Base-by-base conservation (phyloP, 1,139 yeast species). In the Taiozyma sp. region DNA sequence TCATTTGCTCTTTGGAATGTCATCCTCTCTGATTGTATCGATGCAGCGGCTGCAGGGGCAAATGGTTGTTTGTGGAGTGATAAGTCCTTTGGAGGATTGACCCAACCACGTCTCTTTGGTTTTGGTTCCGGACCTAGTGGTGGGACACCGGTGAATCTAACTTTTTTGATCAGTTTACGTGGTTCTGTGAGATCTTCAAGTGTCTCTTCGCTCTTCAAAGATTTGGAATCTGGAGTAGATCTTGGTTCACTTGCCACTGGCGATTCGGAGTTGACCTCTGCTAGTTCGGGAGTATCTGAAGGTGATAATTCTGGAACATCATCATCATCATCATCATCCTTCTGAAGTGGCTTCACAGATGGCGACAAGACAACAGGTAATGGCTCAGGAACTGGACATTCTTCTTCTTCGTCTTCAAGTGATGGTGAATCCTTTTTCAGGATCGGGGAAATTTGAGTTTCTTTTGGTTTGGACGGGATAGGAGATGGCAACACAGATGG, bases 81-180 rank as follows among this genome's bases (percentile, higher is more conserved):
- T 7, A 51, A 45, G n/a, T 54, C 29, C 43, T 49, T 53, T 23
- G 64, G 64, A 29, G 62, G 60, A 38, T 48, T 49, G 16, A 53
- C 52, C 63, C 63, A 59, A 1, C 61, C 59, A 45, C 49, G 56
- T 32, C 55, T 54, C 45, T 57, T 58, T 2, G 60, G 58, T 40
- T 57, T 57, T 0, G 47, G 45, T 4, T 54, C 58, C 13, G 55
- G 57, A 36, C 57, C 60, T 30, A 56, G 40, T 12, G 51, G 60
- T 4, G 65, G 65, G 3, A 62, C 61, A 22, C 65, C 65, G 14
- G 52, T 60, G 47, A 62, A 62, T 5, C 65, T 45, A 13, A 59
- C 63, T 45, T 60, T 62, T 43, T 58, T 58, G 8, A 58, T 40
- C 23, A 19, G 19, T n/a, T 40, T 24, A 9, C 6, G 12, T 13